Evolutionary conservation across 225 moss, liverwort and hornwort species (phyloP).

Genomic region (Polytrichum formosum): DNA sequence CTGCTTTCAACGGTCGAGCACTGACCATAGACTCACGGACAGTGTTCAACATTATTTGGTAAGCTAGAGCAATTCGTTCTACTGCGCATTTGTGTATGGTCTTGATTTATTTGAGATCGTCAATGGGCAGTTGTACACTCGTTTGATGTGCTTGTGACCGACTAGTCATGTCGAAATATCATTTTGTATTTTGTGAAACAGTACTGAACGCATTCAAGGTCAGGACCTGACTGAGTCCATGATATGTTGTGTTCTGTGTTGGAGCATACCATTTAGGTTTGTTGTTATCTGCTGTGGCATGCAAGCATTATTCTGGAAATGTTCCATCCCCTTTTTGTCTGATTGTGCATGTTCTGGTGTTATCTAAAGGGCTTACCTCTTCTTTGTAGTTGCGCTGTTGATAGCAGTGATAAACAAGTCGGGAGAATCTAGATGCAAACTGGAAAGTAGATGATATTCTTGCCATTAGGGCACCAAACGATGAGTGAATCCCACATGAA

Average conservation of each 20-base stretch:
- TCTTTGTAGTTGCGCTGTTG: too few species aligned
- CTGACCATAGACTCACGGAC: slow-evolving; percentile 42
- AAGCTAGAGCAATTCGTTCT: slow-evolving; percentile 55
- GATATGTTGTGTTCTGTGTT: neutral
- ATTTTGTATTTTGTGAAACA: neutral
- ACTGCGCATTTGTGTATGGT: slow-evolving; percentile 15
- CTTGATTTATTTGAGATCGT: slow-evolving; percentile 31
- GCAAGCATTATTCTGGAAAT: neutral
- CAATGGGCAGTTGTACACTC: slow-evolving; percentile 28
- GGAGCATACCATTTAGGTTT: too few species aligned
- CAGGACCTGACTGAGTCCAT: neutral
- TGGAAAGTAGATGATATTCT: too few species aligned
- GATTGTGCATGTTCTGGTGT: too few species aligned
- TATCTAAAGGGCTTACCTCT: too few species aligned
- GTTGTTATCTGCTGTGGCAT: neutral
- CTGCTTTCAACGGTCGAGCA: slow-evolving; percentile 70
- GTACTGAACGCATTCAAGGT: neutral
- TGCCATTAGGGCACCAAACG: too few species aligned
- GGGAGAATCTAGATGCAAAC: too few species aligned
- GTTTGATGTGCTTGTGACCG: too few species aligned
- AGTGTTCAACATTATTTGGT: slow-evolving; percentile 45
- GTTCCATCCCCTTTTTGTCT: too few species aligned
- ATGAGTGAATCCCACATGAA: too few species aligned
- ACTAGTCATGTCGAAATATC: neutral
- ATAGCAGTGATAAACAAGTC: too few species aligned